A percentile compares a stretch with the other conserved stretches of the same genome.
Conservation (phyloP, 768 basidiomycete genomes). For the Naganishia kalamii region DNA sequence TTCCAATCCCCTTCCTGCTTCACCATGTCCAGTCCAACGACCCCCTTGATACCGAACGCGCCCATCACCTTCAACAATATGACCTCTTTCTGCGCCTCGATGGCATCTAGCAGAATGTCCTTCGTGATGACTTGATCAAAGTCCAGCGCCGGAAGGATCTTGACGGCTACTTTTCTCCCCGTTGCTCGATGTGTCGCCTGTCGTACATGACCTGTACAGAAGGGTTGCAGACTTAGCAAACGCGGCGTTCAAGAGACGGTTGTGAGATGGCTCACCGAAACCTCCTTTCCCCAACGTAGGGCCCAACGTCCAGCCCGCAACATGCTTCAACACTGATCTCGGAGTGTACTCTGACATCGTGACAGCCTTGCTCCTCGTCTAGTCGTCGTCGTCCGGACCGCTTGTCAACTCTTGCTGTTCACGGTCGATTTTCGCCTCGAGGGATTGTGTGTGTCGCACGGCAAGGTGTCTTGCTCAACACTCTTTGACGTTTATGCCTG, state of each 20-base stretch:
- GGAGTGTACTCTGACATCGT: conserved; percentile 30
- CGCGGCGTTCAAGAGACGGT: neutral
- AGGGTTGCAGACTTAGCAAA: neutral
- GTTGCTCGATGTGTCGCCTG: conserved; percentile 34
- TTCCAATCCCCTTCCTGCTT: conserved; percentile 42
- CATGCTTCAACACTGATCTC: conserved; percentile 31
- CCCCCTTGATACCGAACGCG: conserved; percentile 36
- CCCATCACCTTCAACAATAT: conserved; percentile 37
- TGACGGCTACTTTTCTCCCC: conserved; percentile 40
- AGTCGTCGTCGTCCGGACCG: neutral
- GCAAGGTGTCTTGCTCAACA: too few relatives aligned
- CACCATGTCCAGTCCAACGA: conserved; percentile 40
- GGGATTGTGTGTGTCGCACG: too few relatives aligned
- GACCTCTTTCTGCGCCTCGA: conserved; percentile 44
- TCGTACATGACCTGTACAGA: conserved; percentile 37
- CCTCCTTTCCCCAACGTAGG: conserved; percentile 40
- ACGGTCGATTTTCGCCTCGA: neutral
- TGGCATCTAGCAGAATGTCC: conserved; percentile 38
- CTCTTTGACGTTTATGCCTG: too few relatives aligned
- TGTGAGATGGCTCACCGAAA: conserved; percentile 32
- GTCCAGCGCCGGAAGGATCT: conserved; percentile 43
- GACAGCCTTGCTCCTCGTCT: neutral
- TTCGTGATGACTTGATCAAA: conserved; percentile 25
- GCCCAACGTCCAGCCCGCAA: conserved; percentile 41
- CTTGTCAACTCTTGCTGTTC: neutral